These are phyloP conservation scores for Iodosphaeria phyllophila DNA, from an alignment of 2,329 filamentous ascomycete genomes.

Conservation along the genomic window DNA sequence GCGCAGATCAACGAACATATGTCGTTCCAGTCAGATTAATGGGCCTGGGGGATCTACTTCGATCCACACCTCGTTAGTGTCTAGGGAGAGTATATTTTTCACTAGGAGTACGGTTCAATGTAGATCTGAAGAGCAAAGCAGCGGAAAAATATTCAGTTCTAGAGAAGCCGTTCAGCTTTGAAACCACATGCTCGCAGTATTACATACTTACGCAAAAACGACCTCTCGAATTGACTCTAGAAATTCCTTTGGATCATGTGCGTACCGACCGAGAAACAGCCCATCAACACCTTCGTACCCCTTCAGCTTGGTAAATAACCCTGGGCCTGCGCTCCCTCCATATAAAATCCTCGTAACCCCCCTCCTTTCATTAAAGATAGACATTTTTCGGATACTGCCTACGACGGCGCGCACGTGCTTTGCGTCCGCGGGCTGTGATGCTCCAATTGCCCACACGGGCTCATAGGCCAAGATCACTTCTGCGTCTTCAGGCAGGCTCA, in stretches of 20 bases:
- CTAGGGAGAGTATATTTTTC: no score
- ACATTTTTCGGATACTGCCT: constrained; percentile 35
- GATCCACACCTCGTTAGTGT: no score
- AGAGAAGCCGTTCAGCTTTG: no score
- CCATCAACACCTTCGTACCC: constrained; percentile 62
- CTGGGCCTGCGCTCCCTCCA: constrained; percentile 67
- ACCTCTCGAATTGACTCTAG: constrained; percentile 57
- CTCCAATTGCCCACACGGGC: constrained; percentile 78
- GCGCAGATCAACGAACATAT: no score
- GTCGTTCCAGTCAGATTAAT: no score
- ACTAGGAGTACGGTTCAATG: no score
- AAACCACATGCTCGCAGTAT: no score
- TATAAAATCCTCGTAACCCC: constrained; percentile 56
- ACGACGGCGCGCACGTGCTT: constrained; percentile 58
- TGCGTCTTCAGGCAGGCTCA: constrained; percentile 36
- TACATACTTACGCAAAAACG: constrained; percentile 25
- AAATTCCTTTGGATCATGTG: constrained; percentile 56
- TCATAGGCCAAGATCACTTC: constrained; percentile 71
- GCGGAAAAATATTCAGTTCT: no score
- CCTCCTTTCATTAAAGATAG: constrained; percentile 27
- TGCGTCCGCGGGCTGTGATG: constrained; percentile 48
- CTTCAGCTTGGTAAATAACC: constrained; percentile 49
- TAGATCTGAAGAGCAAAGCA: no score
- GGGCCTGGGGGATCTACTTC: no score
- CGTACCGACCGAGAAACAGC: constrained; percentile 66